These are phyloP conservation scores for Acorus gramineus DNA, from an alignment of 106 monocot species.

Conservation along the genomic window DNA sequence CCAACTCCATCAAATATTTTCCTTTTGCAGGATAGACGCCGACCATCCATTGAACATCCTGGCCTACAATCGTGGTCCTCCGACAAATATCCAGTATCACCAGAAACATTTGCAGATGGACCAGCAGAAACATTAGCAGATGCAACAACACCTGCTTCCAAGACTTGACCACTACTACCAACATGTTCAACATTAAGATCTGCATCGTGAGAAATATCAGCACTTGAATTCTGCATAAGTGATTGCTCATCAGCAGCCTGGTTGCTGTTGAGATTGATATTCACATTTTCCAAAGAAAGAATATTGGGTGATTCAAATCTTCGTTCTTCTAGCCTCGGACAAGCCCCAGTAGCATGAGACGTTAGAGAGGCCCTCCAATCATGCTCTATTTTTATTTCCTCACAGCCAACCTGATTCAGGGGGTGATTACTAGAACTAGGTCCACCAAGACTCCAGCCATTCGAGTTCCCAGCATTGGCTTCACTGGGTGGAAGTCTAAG, in stretches of 20 bases:
- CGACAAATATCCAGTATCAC: conserved; percentile 10
- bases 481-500: conserved; percentile 20
- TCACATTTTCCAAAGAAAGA: conserved; percentile 20
- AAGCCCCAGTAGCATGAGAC: conserved; percentile 4
- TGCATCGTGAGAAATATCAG: conserved; percentile 9
- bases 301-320: conserved; percentile 15
- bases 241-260: conserved; percentile 23
- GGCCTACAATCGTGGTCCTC: conserved; percentile 33
- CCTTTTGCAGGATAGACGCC: conserved; percentile 54
- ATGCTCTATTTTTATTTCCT: conserved; percentile 23
- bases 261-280: conserved; percentile 29
- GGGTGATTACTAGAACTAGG: conserved; percentile 19
- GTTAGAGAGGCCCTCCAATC: conserved; percentile 15
- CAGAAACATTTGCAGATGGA: conserved; percentile 16
- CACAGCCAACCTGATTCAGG: conserved; percentile 10
- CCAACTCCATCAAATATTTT: conserved; percentile 69
- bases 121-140: conserved; percentile 17
- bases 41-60: conserved; percentile 42
- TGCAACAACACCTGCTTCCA: conserved; percentile 8
- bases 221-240: conserved; percentile 11
- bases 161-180: conserved; percentile 3
- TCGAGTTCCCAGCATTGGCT: conserved; percentile 16
- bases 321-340: conserved; percentile 23
- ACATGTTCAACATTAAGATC: conserved; percentile 5
- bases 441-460: conserved; percentile 20